Evolutionary conservation across 306 rosid genomes (phyloP).

Genomic region (Pterocarpus santalinus): DNA sequence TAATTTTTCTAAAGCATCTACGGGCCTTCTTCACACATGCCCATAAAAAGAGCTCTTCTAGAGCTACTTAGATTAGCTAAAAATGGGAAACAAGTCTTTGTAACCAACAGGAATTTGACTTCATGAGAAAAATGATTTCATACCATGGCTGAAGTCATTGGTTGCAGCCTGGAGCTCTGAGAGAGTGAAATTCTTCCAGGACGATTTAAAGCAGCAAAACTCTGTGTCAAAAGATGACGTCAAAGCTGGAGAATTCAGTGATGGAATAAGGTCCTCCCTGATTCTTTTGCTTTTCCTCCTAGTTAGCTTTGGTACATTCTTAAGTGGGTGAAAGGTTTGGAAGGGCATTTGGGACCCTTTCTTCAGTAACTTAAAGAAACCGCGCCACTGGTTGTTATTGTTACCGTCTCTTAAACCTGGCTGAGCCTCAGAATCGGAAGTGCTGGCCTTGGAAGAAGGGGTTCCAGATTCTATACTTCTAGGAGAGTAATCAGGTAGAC

Average conservation of each 20-base stretch:
- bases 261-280: constrained; percentile 73
- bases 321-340: constrained; percentile 65
- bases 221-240: constrained; percentile 60
- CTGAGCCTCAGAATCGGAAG: constrained; percentile 65
- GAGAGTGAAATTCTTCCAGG: constrained; percentile 82
- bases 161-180: constrained; percentile 73
- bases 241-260: constrained; percentile 53
- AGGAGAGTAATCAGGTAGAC: constrained; percentile 48
- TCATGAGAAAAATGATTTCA: constrained; percentile 28
- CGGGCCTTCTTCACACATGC: too few relatives aligned
- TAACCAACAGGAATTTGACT: constrained; percentile 7
- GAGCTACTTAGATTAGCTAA: not conserved
- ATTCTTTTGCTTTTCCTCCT: constrained; percentile 77
- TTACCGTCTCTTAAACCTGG: constrained; percentile 44
- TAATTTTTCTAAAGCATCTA: too few relatives aligned
- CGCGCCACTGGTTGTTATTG: constrained; percentile 59
- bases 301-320: constrained; percentile 67
- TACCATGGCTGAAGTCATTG: constrained; percentile 82
- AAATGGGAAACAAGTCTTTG: not conserved
- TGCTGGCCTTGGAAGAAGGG: constrained; percentile 67
- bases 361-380: constrained; percentile 69
- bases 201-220: constrained; percentile 73
- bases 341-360: constrained; percentile 74
- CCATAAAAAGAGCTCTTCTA: too few relatives aligned
- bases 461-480: constrained; percentile 61